Percentiles rank a stretch among this genome's conserved stretches.
These are phyloP conservation scores for Blumeria hordei DNA, from an alignment of 2,329 filamentous ascomycete genomes.

Conservation along the genomic window DNA sequence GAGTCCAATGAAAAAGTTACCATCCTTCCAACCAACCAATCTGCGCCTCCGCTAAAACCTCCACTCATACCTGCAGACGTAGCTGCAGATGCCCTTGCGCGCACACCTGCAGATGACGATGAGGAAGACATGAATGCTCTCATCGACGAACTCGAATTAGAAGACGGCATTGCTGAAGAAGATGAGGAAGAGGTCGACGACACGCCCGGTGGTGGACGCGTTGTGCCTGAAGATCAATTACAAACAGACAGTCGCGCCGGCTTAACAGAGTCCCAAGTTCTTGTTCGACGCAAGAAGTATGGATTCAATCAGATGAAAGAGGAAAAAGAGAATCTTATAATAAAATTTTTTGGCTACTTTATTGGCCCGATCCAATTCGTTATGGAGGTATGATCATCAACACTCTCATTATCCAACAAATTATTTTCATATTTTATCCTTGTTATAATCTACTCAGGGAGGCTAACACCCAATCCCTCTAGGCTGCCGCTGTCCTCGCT, in stretches of 20 bases:
- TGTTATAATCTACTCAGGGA: not conserved
- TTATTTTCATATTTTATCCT: not conserved
- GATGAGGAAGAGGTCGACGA: conserved; percentile 33
- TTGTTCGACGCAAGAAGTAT: conserved; percentile 39
- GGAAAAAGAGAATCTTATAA: conserved; percentile 61
- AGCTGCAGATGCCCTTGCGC: no score
- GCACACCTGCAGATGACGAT: conserved; percentile 29
- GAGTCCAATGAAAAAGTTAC: no score
- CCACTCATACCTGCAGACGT: no score
- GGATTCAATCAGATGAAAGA: conserved; percentile 81
- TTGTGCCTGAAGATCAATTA: conserved; percentile 50
- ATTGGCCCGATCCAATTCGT: conserved; percentile 81
- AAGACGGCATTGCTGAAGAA: conserved; percentile 45
- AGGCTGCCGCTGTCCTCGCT: conserved; percentile 49
- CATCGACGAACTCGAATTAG: conserved; percentile 67
- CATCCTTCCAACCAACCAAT: no score
- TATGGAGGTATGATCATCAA: conserved; percentile 45
- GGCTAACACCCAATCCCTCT: conserved; percentile 2
- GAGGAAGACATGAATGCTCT: conserved; percentile 69
- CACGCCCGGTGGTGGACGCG: conserved; percentile 28
- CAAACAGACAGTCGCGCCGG: conserved; percentile 51
- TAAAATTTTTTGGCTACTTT: conserved; percentile 68
- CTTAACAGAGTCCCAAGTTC: conserved; percentile 48
- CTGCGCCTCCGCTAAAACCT: no score
- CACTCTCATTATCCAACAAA: conserved; percentile 1